Evolutionary conservation across 371 early-diverging fungal species (phyloP).

Genomic region (Smittium mucronatum): DNA sequence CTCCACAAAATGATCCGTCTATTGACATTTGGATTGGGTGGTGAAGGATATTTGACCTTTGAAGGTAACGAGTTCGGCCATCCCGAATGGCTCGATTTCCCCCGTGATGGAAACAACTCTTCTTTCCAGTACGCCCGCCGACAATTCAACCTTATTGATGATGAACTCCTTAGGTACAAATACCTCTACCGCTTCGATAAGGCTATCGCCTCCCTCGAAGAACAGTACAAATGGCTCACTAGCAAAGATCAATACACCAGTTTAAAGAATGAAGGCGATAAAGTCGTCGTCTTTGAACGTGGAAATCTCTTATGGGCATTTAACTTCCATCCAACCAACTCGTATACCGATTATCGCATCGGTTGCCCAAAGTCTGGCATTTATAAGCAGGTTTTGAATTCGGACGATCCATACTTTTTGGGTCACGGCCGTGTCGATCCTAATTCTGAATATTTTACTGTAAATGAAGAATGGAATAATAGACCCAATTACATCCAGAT

Average conservation of each 20-base stretch:
- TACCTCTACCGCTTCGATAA: conserved; percentile 79
- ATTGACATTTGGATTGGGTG: conserved; percentile 76
- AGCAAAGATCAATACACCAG: conserved; percentile 45
- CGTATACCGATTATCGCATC: conserved; percentile 74
- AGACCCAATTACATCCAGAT: conserved; percentile 61
- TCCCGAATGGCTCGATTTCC: conserved; percentile 97
- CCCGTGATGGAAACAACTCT: conserved; percentile 79
- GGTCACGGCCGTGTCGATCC: conserved; percentile 71
- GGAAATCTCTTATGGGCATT: conserved; percentile 75
- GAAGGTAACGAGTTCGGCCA: conserved; percentile 97
- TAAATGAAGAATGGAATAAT: conserved; percentile 49
- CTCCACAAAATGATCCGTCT: conserved; percentile 92
- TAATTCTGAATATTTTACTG: conserved; percentile 46
- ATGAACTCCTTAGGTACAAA: conserved; percentile 74
- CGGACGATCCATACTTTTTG: conserved; percentile 59
- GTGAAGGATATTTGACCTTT: conserved; percentile 91
- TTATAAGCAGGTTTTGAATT: conserved; percentile 60
- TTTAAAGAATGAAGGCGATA: conserved; percentile 84
- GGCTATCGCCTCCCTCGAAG: conserved; percentile 67
- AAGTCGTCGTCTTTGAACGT: conserved; percentile 84
- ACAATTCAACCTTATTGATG: conserved; percentile 85
- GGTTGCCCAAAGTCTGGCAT: conserved; percentile 55
- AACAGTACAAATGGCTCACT: conserved; percentile 52
- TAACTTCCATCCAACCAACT: conserved; percentile 84
- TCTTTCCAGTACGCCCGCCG: conserved; percentile 90